Conservation (phyloP, 2,329 filamentous ascomycete genomes). For the Colletotrichum coccodes region DNA sequence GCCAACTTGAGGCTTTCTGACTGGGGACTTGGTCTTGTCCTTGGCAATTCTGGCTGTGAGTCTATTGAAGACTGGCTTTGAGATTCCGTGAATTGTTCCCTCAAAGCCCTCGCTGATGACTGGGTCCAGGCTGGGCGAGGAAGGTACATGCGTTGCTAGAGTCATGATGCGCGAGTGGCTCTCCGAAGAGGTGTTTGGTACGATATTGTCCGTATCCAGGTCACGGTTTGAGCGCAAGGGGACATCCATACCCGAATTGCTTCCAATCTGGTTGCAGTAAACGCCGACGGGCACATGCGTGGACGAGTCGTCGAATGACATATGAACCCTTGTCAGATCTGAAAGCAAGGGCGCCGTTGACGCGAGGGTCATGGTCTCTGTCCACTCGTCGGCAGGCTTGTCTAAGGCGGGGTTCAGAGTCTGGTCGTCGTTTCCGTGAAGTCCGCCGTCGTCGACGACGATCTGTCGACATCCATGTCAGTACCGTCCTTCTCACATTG, state of each 20-base stretch:
- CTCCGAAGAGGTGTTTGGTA: neutral
- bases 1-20: neutral
- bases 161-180: neutral
- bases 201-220: neutral
- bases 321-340: neutral
- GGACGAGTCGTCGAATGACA: neutral
- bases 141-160: neutral
- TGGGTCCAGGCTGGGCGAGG: neutral
- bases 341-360: neutral
- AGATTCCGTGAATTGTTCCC: conserved; percentile 1
- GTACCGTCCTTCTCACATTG: neutral
- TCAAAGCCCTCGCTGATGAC: neutral
- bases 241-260: neutral
- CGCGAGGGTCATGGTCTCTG: neutral
- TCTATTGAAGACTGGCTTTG: conserved; percentile 20
- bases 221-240: neutral
- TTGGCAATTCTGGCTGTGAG: conserved; percentile 6
- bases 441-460: conserved; percentile 25
- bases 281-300: neutral
- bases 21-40: neutral
- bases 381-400: too few species aligned
- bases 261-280: neutral
- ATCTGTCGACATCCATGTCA: conserved; percentile 11
- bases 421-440: conserved; percentile 31
- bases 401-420: conserved; percentile 34